A percentile compares a stretch with the other conserved stretches of the same genome.
Evolutionary conservation across 2,329 filamentous ascomycete genomes (phyloP).

Genomic region (Aspergillus novoparasiticus): DNA sequence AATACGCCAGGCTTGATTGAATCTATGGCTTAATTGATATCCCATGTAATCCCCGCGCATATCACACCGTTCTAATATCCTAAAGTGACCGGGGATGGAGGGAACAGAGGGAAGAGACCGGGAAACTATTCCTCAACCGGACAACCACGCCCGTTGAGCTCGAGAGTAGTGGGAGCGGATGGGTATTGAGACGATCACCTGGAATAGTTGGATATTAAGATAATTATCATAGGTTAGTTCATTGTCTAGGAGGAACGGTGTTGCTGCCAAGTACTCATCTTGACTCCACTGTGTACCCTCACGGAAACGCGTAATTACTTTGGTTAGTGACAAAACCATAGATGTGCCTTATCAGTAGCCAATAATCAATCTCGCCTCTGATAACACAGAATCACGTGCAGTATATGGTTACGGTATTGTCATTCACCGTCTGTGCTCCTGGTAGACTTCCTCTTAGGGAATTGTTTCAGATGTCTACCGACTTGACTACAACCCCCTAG

Average conservation of each 20-base stretch:
- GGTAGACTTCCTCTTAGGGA: neutral
- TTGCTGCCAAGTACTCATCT: neutral
- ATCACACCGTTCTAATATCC: neutral
- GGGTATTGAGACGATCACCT: slow-evolving; percentile 3
- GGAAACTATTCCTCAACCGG: neutral
- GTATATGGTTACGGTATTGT: slow-evolving; percentile 1
- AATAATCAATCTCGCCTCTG: slow-evolving; percentile 10
- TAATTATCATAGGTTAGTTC: neutral
- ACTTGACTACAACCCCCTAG: neutral
- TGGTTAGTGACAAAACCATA: neutral
- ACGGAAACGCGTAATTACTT: neutral
- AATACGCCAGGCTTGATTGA: neutral
- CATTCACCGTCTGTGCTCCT: neutral
- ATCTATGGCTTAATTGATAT: neutral
- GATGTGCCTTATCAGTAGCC: slow-evolving; percentile 19
- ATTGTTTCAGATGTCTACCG: neutral
- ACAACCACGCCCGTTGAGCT: neutral
- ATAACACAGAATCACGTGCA: neutral
- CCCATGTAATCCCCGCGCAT: neutral
- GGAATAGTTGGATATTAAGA: slow-evolving; percentile 9
- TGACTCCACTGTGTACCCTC: neutral
- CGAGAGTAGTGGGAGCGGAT: neutral
- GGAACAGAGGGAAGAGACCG: neutral
- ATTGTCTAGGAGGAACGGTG: neutral
- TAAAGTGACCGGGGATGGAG: neutral